These are phyloP conservation scores for Amanita pallidorosea DNA, from an alignment of 768 basidiomycete species.

Conservation along the genomic window DNA sequence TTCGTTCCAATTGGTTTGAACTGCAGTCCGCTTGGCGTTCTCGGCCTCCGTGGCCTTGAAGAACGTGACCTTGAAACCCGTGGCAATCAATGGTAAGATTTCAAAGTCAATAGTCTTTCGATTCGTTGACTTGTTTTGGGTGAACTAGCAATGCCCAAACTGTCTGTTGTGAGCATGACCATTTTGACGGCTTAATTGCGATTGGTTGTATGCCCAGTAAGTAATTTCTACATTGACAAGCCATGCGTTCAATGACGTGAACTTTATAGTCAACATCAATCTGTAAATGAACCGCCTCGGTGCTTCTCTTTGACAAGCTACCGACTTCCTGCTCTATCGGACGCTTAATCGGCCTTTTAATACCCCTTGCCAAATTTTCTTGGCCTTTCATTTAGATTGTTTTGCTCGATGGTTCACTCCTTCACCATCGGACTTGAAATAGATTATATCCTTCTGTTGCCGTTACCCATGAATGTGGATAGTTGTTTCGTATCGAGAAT, in stretches of 20 bases:
- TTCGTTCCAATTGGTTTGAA: conserved; percentile 20
- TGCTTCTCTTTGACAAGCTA: not conserved
- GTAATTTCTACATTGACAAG: conserved; percentile 9
- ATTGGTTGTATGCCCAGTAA: conserved; percentile 33
- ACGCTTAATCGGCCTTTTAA: not conserved
- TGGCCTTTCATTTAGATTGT: not conserved
- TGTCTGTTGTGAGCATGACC: conserved; percentile 36
- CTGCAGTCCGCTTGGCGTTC: conserved; percentile 22
- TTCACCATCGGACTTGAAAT: not conserved
- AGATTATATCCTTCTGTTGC: not conserved
- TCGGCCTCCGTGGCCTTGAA: conserved; percentile 18
- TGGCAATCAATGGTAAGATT: conserved; percentile 20
- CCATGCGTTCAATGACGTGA: not conserved
- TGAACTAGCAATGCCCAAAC: conserved; percentile 23
- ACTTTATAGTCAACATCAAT: conserved; percentile 13
- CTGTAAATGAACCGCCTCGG: conserved; percentile 8
- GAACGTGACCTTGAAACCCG: conserved; percentile 16
- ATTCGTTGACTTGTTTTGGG: not conserved
- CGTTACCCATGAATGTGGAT: not conserved
- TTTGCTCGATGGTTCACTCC: not conserved
- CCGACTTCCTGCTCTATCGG: not conserved
- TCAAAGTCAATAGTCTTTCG: not conserved
- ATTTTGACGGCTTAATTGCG: conserved; percentile 31
- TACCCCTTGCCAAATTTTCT: not conserved
- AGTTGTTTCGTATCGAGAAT: not conserved